Evolutionary conservation across 1,139 yeast genomes (phyloP), one percentile per base, ranked within the genome.

Genomic region (Yamadazyma friedrichii): DNA sequence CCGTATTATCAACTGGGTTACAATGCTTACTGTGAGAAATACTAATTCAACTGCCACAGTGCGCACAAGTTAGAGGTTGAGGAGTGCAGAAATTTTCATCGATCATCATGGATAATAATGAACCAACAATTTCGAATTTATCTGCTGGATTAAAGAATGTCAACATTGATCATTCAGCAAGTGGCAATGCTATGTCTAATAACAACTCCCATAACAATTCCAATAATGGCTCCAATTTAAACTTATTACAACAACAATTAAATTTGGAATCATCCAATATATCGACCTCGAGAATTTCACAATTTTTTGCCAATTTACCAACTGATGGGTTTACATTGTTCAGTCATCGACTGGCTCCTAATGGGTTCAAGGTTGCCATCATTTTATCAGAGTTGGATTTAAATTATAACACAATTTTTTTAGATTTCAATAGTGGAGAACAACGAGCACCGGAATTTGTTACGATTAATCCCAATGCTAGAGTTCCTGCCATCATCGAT

Each of bases 351-450:
- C 85, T 95, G 9, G 97, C 97, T 1, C 98, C 98, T 24, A 91
- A 91, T 63, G 98, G 97, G 8, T 93, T 89, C 74, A 91, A 91
- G 62, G 96, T 93, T 15, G 96, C 98, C 15, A 89, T 89, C 39
- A 85, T 89, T 33, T 71, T 93, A 46, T 80, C 91, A 40, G 98
- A 91, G 61, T 75, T 93, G 50, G 85, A 86, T 44, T 76, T 86
- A 53, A 79, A 79, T 32, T 91, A 85, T 66, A 82, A 82, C 54
- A 89, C 97, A 6, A 82, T 91, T 46, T 85, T 88, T 55, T 72
- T 93, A 45, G 98, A 91, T 64, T 89, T 91, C 62, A 86, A 86
- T 60, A 75, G 74, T 50, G 95, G 95, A 41, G 97, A 91, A 63
- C 96, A 89, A 61, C 70, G 96, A 48, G 88, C 95, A 2, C 96